A percentile compares a stretch with the other conserved stretches of the same genome.
phyloP scores from a whole-genome alignment of 345 rosid species.

The Gossypium arboreum region DNA sequence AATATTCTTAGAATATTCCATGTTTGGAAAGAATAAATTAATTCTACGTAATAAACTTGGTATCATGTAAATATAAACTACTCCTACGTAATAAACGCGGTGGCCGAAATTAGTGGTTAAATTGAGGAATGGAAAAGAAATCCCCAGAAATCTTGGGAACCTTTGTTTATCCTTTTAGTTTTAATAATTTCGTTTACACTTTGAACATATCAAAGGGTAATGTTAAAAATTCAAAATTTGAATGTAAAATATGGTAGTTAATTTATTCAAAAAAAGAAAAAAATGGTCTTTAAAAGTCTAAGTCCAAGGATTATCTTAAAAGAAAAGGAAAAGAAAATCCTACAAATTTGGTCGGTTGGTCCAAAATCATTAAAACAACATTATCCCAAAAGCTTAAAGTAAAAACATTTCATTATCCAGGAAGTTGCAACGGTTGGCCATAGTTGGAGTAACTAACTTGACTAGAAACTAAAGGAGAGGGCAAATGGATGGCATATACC shows the following conservation, averaged over 20 bases:
- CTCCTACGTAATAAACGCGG: not conserved
- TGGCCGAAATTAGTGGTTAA: not conserved
- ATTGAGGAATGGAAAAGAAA: not conserved
- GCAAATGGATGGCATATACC: not conserved
- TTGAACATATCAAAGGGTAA: not conserved
- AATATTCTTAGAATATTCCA: not conserved
- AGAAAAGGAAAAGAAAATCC: not conserved
- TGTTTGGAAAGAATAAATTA: not conserved
- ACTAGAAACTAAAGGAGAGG: not conserved
- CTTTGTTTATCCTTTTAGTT: too few species aligned
- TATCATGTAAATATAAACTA: not conserved
- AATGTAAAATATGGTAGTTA: not conserved
- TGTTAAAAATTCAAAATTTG: not conserved
- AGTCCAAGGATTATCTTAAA: not conserved
- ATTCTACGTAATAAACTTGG: not conserved
- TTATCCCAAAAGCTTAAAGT: not conserved
- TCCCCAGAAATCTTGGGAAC: not conserved
- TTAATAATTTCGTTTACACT: not conserved
- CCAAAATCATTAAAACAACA: not conserved
- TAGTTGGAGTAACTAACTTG: slow-evolving; percentile 19
- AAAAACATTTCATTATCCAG: not conserved
- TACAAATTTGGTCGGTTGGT: not conserved
- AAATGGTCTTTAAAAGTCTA: not conserved
- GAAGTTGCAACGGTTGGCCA: not conserved
- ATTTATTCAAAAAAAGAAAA: not conserved